Conservation (phyloP, 2,329 filamentous ascomycete genomes). For the Zalaria sp. region DNA sequence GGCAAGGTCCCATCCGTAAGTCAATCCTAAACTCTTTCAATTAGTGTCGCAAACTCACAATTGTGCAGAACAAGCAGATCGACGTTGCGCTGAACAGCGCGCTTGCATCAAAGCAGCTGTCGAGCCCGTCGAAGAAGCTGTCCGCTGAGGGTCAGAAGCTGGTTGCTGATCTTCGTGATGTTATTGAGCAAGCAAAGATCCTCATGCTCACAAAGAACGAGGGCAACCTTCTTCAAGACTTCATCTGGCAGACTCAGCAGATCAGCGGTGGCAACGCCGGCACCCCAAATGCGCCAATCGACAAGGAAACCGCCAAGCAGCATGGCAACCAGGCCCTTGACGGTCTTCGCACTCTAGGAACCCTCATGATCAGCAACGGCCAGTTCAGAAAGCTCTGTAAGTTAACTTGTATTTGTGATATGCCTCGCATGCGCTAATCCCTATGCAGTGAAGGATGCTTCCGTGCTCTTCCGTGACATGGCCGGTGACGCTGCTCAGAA, state of each 20-base stretch:
- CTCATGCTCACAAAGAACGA: slow-evolving; percentile 88
- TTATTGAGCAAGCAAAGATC: slow-evolving; percentile 72
- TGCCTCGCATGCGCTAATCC: slow-evolving; percentile 8
- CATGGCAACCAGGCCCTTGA: slow-evolving; percentile 74
- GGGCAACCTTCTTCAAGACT: slow-evolving; percentile 87
- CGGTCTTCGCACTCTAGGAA: slow-evolving; percentile 76
- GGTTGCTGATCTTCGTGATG: slow-evolving; percentile 60
- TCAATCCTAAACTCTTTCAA: slow-evolving; percentile 7
- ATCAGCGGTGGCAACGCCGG: slow-evolving; percentile 50
- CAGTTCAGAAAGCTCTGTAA: slow-evolving; percentile 82
- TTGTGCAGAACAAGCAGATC: slow-evolving; percentile 72
- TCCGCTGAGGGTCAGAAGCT: slow-evolving; percentile 72
- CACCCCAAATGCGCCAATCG: slow-evolving; percentile 51
- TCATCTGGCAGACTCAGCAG: slow-evolving; percentile 84
- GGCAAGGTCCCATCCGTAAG: slow-evolving; percentile 84
- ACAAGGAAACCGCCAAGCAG: slow-evolving; percentile 64
- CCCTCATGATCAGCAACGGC: slow-evolving; percentile 83
- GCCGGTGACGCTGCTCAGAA: slow-evolving; percentile 78
- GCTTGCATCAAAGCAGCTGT: slow-evolving; percentile 55
- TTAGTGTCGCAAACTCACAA: slow-evolving; percentile 5
- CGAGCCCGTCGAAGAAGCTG: slow-evolving; percentile 59
- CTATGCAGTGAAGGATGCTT: slow-evolving; percentile 56
- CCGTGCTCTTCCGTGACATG: slow-evolving; percentile 73
- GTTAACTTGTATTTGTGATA: slow-evolving; percentile 20
- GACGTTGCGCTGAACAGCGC: slow-evolving; percentile 88